Conservation (phyloP, 305 asterid genomes). For the Stenogyne calaminthoides region DNA sequence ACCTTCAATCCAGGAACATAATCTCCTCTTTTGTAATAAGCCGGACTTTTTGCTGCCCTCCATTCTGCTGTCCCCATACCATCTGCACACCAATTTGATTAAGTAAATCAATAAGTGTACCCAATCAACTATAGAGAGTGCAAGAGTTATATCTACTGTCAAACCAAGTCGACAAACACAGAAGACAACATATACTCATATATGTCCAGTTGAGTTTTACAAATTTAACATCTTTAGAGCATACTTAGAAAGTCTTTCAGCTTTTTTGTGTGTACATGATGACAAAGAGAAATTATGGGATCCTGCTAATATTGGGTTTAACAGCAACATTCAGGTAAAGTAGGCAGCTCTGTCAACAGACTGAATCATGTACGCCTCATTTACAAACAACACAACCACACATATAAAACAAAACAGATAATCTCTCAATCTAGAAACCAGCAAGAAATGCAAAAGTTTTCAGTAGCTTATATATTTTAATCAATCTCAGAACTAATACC, state of each 20-base stretch:
- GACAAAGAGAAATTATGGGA: background rate
- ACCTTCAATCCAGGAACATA: slow-evolving; percentile 96
- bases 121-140: background rate
- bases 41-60: slow-evolving; percentile 94
- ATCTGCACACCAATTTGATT: slow-evolving; percentile 47
- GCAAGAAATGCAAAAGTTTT: background rate
- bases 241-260: background rate
- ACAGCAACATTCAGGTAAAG: slow-evolving; percentile 5
- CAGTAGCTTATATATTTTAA: background rate
- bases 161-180: slow-evolving; percentile 3
- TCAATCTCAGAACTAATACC: slow-evolving; percentile 13
- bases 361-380: background rate
- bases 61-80: slow-evolving; percentile 99
- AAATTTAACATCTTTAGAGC: slow-evolving; percentile 16
- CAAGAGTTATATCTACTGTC: background rate
- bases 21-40: slow-evolving; percentile 97
- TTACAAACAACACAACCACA: slow-evolving; percentile 4
- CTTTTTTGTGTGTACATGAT: background rate
- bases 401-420: background rate
- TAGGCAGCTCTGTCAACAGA: background rate
- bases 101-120: slow-evolving; percentile 22
- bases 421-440: background rate
- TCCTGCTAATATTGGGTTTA: background rate
- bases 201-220: background rate
- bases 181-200: background rate